These are phyloP conservation scores for Sisymbrium altissimum DNA, from an alignment of 345 rosid species.

Conservation along the genomic window DNA sequence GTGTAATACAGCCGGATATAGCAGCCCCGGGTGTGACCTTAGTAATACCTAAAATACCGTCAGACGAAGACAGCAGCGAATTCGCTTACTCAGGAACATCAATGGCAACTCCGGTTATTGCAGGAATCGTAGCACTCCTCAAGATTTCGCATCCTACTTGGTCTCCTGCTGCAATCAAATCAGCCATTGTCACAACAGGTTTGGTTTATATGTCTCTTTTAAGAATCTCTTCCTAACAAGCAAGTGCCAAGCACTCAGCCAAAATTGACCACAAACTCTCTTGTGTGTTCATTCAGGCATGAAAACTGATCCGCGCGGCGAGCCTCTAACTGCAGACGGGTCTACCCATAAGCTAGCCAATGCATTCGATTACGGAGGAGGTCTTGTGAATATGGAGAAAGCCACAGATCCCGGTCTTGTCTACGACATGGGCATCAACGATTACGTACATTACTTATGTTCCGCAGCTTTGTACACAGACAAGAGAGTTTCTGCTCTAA, in stretches of 20 bases:
- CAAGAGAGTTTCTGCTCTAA: constrained; percentile 40
- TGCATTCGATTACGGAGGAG: constrained; percentile 69
- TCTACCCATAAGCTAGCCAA: constrained; percentile 42
- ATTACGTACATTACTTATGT: constrained; percentile 52
- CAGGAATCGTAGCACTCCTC: constrained; percentile 42
- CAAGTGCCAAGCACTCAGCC: neutral
- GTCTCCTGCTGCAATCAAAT: constrained; percentile 63
- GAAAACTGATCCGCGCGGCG: constrained; percentile 38
- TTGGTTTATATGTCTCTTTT: neutral
- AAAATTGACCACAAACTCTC: neutral
- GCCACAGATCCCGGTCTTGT: constrained; percentile 62
- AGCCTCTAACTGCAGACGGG: constrained; percentile 45
- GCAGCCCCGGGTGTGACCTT: constrained; percentile 16
- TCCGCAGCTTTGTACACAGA: constrained; percentile 39
- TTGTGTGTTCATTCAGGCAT: neutral
- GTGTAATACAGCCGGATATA: constrained; percentile 24
- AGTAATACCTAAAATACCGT: constrained; percentile 14
- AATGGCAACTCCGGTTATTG: constrained; percentile 55
- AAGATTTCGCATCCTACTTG: constrained; percentile 43
- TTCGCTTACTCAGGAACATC: constrained; percentile 50
- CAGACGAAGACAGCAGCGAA: constrained; percentile 9
- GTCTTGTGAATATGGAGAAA: constrained; percentile 44
- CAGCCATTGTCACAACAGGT: constrained; percentile 57
- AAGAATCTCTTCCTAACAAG: neutral
- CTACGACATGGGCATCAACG: constrained; percentile 46